Evolutionary conservation across 805 yeast genomes (phyloP).

Genomic region (Allodekkera sacchari): DNA sequence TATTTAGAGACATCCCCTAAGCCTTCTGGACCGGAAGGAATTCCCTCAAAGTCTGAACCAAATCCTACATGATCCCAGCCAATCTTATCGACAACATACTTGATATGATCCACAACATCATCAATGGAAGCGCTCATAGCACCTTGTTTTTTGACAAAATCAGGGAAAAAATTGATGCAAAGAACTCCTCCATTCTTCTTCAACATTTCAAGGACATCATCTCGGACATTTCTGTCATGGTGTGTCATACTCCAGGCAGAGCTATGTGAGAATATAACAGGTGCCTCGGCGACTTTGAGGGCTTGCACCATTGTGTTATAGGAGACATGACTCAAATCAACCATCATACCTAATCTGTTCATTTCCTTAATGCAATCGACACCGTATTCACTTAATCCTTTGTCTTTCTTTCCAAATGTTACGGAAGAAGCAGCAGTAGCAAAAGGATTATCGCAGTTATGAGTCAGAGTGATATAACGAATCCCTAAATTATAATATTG

Average conservation of each 20-base stretch:
- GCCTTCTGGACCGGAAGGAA: constrained; percentile 37
- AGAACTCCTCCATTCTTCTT: constrained; percentile 39
- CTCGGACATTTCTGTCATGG: constrained; percentile 41
- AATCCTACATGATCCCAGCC: constrained; percentile 48
- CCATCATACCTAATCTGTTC: constrained; percentile 47
- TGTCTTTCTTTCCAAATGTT: constrained; percentile 35
- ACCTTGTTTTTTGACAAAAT: constrained; percentile 23
- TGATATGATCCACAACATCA: constrained; percentile 38
- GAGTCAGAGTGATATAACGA: constrained; percentile 42
- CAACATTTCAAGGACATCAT: constrained; percentile 33
- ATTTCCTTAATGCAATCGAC: constrained; percentile 34
- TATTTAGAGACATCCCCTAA: constrained; percentile 48
- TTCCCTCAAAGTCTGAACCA: constrained; percentile 50
- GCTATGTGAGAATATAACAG: constrained; percentile 43
- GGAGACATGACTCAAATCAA: constrained; percentile 42
- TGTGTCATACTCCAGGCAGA: constrained; percentile 32
- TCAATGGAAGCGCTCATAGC: constrained; percentile 30
- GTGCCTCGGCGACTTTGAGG: constrained; percentile 31
- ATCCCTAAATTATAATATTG: constrained; percentile 39
- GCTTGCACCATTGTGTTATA: constrained; percentile 39
- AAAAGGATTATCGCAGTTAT: constrained; percentile 47
- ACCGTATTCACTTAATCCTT: constrained; percentile 36
- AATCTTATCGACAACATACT: constrained; percentile 32
- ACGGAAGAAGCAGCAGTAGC: constrained; percentile 44
- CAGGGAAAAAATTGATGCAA: constrained; percentile 38